These are phyloP conservation scores for Blepharisma japonicum DNA, from an alignment of 73 alveolate genomes.

Conservation along the genomic window DNA sequence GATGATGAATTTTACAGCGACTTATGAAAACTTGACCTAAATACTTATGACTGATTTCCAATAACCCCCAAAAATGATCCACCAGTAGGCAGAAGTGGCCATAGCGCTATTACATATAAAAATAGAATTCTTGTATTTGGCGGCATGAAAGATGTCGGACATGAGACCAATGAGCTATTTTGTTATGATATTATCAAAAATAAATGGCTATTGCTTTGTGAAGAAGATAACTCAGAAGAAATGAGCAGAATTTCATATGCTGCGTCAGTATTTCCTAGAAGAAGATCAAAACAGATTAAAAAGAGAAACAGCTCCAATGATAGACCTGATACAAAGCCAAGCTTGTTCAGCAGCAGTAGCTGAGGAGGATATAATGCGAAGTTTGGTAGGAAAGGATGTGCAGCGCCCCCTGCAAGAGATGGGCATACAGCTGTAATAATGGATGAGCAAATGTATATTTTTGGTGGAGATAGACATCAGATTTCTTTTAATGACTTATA, in stretches of 20 bases:
- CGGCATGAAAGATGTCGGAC: conserved; percentile 39
- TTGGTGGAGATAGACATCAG: conserved; percentile 99
- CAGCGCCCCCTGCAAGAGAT: conserved; percentile 66
- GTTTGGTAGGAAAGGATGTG: not conserved
- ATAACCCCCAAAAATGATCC: not conserved
- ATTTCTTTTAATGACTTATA: conserved; percentile 94
- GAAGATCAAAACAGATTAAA: not conserved
- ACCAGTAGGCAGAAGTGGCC: conserved; percentile 35
- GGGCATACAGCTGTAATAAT: conserved; percentile 88
- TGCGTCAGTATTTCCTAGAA: not conserved
- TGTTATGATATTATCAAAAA: not conserved
- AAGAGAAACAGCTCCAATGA: conserved; percentile 1
- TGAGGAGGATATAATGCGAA: not conserved
- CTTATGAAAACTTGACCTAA: conserved; percentile 49
- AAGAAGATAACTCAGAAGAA: not conserved
- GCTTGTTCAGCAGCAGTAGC: not conserved
- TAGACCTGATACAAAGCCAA: not conserved
- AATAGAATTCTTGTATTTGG: conserved; percentile 34
- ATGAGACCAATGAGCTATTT: conserved; percentile 37
- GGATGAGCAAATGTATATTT: conserved; percentile 74
- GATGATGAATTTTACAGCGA: conserved; percentile 48
- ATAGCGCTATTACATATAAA: conserved; percentile 17
- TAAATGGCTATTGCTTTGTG: not conserved
- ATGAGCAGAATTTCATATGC: not conserved
- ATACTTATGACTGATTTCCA: conserved; percentile 33